Conservation (phyloP, 2,329 filamentous ascomycete genomes). For the Decorospora gaudefroyi region DNA sequence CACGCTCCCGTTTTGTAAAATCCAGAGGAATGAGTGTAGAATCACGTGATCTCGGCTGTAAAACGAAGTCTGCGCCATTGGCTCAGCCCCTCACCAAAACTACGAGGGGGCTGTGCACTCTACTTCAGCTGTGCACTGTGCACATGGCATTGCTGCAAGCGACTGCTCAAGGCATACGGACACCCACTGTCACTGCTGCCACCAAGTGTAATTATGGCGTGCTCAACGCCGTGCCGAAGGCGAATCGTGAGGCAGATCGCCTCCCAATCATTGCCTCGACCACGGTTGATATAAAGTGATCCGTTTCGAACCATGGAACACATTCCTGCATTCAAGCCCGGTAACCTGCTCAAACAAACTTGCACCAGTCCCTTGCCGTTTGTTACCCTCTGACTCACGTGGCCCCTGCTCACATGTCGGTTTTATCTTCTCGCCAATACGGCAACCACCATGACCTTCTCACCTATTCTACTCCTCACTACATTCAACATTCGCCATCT, state of each 20-base stretch:
- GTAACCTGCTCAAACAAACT: constrained; percentile 3
- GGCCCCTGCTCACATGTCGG: constrained; percentile 18
- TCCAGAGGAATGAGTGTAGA: no score
- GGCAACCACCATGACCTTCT: constrained; percentile 4
- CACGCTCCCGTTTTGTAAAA: no score
- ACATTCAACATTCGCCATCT: constrained; percentile 3
- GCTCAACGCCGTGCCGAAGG: constrained; percentile 1
- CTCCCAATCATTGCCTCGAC: not conserved
- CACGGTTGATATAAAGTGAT: constrained; percentile 2
- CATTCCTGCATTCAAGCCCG: not conserved
- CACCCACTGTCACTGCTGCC: not conserved
- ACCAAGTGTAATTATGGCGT: not conserved
- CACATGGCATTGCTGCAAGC: not conserved
- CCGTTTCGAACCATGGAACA: not conserved
- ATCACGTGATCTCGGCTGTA: not conserved
- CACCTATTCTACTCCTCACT: constrained; percentile 1
- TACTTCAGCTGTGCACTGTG: not conserved
- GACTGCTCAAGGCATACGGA: not conserved
- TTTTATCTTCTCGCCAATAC: constrained; percentile 12
- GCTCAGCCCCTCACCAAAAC: no score
- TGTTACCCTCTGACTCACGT: constrained; percentile 4
- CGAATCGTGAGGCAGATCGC: constrained; percentile 5
- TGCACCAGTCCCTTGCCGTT: constrained; percentile 7
- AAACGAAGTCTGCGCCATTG: no score
- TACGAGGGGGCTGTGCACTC: not conserved